Evolutionary conservation across 2,329 filamentous ascomycete genomes (phyloP).

Genomic region (Penicillium thymicola): DNA sequence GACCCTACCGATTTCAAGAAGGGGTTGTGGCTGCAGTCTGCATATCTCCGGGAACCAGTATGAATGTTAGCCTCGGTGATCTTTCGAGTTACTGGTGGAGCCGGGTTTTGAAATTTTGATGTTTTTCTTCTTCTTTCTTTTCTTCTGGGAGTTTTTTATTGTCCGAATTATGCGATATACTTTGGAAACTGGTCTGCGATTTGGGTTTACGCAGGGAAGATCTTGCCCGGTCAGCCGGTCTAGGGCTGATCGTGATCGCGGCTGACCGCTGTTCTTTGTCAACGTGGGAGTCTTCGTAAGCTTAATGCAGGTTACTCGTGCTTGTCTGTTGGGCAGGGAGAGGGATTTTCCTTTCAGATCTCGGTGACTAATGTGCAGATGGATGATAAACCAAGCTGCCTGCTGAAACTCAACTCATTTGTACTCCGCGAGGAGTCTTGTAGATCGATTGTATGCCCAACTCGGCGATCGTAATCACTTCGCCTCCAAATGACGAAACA

Average conservation of each 20-base stretch:
- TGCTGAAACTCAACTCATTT: not conserved
- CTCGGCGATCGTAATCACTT: not conserved
- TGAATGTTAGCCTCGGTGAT: not conserved
- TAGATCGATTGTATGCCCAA: conserved; percentile 10
- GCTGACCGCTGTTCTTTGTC: conserved; percentile 11
- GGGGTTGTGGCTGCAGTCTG: conserved; percentile 1
- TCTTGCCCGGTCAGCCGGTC: not conserved
- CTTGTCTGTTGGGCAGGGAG: not conserved
- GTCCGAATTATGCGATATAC: not conserved
- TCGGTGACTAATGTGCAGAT: not conserved
- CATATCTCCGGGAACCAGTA: conserved; percentile 2
- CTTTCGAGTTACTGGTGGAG: not conserved
- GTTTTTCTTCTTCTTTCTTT: not conserved
- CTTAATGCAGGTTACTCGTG: conserved; percentile 1
- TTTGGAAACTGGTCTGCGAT: not conserved
- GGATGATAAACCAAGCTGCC: not conserved
- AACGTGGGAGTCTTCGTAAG: conserved; percentile 4
- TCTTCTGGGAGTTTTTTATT: not conserved
- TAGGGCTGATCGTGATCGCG: conserved; percentile 8
- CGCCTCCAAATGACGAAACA: conserved; percentile 1
- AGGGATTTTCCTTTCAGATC: not conserved
- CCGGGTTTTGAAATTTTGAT: not conserved
- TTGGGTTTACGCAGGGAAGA: not conserved
- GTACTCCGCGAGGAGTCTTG: not conserved
- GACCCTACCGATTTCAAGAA: not conserved